phyloP scores from a whole-genome alignment of 2,329 filamentous ascomycete genomes.

The Fusarium hostae region DNA sequence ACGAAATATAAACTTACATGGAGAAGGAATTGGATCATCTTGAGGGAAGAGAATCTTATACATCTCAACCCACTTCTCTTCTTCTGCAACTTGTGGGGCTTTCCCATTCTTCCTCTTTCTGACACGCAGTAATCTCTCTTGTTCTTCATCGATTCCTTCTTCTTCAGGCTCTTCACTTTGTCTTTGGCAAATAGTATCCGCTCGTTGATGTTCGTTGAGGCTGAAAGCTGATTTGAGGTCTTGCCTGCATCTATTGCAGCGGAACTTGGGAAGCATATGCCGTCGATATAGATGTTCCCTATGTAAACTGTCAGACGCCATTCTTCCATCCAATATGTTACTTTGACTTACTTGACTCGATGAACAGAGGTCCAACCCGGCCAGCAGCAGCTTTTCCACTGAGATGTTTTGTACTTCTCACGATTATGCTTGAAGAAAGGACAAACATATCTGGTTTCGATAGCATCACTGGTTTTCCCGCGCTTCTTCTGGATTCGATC shows the following conservation, averaged over 20 bases:
- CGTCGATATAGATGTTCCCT: conserved; percentile 6
- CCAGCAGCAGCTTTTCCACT: conserved; percentile 1
- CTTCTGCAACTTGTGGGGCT: neutral
- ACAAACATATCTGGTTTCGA: neutral
- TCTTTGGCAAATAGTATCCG: neutral
- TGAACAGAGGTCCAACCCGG: neutral
- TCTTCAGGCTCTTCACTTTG: neutral
- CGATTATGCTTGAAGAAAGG: conserved; percentile 4
- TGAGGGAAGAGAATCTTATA: conserved; percentile 6
- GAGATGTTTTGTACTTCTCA: neutral
- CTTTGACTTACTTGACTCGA: neutral
- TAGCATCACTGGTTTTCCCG: neutral
- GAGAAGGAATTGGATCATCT: neutral
- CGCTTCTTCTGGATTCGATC: neutral
- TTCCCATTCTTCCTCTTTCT: neutral
- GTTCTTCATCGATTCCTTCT: neutral
- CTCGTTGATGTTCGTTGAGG: neutral
- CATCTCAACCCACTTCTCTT: neutral
- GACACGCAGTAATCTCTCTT: neutral
- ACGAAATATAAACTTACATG: neutral
- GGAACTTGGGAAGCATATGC: neutral
- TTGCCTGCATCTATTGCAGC: conserved; percentile 2
- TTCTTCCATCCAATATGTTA: fast-evolving
- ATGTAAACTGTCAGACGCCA: fast-evolving
- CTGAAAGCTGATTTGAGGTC: neutral